phyloP scores from a whole-genome alignment of 306 rosid species.

The Ormosia semicastrata region DNA sequence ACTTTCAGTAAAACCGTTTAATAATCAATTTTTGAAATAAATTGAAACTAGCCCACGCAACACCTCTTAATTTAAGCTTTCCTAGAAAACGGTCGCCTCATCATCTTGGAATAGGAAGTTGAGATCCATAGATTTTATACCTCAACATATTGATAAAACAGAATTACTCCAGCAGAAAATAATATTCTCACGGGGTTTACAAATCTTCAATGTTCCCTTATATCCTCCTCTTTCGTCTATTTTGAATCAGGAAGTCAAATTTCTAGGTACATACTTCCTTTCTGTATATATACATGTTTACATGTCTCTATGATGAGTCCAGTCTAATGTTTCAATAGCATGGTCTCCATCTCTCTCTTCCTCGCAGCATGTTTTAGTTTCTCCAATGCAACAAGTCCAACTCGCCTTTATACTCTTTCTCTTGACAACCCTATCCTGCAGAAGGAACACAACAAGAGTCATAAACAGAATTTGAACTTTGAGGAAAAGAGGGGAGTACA shows the following conservation, averaged over 20 bases:
- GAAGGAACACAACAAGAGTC: not conserved
- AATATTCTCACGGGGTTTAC: slow-evolving; percentile 34
- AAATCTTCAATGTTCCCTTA: slow-evolving; percentile 34
- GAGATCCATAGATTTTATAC: slow-evolving; percentile 30
- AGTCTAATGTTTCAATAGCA: slow-evolving; percentile 68
- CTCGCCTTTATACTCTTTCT: slow-evolving; percentile 97
- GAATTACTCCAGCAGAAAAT: slow-evolving; percentile 15
- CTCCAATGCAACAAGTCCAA: slow-evolving; percentile 98
- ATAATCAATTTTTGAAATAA: not conserved
- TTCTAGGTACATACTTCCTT: slow-evolving; percentile 44
- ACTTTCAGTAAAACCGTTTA: not conserved
- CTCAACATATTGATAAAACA: slow-evolving; percentile 23
- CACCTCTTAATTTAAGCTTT: not conserved
- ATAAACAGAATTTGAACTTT: slow-evolving; percentile 6
- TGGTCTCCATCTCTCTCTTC: slow-evolving; percentile 72
- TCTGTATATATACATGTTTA: slow-evolving; percentile 60
- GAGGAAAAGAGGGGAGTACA: not conserved
- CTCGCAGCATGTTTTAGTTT: slow-evolving; percentile 92
- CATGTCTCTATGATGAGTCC: slow-evolving; percentile 37
- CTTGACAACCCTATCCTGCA: slow-evolving; percentile 95
- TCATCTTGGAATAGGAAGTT: not conserved
- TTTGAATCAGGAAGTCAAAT: slow-evolving; percentile 40
- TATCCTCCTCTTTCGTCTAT: slow-evolving; percentile 38
- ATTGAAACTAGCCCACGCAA: not conserved
- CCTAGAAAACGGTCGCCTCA: not conserved